phyloP scores from a whole-genome alignment of 805 yeast genomes.

The Ogataea sp. region DNA sequence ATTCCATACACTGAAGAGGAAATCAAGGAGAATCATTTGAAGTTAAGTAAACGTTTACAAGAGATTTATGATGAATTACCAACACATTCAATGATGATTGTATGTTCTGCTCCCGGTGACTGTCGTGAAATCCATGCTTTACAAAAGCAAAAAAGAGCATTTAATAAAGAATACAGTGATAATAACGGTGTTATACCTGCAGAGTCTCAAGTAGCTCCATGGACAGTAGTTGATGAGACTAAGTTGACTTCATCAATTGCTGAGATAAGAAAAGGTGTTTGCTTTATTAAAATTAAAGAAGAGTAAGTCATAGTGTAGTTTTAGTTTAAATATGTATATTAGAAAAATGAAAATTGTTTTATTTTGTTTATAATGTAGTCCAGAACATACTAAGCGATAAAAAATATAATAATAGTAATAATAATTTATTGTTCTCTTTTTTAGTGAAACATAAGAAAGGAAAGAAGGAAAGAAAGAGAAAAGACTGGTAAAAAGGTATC shows the following conservation, averaged over 20 bases:
- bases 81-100: conserved; percentile 46
- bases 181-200: not conserved
- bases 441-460: too few species aligned
- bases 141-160: conserved; percentile 33
- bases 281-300: not conserved
- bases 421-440: too few species aligned
- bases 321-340: too few species aligned
- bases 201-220: not conserved
- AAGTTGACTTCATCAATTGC: not conserved
- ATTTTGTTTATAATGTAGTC: too few species aligned
- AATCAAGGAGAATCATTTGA: conserved; percentile 4
- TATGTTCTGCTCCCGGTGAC: conserved; percentile 60
- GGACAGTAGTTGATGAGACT: not conserved
- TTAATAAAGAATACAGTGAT: conserved; percentile 25
- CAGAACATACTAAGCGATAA: not conserved
- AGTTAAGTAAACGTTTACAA: conserved; percentile 36
- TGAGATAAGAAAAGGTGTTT: not conserved
- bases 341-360: not conserved
- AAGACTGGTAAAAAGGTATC: not conserved
- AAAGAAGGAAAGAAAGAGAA: too few species aligned
- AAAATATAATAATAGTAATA: not conserved
- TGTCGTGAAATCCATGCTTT: conserved; percentile 41
- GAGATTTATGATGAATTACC: conserved; percentile 48
- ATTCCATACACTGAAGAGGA: too few species aligned
- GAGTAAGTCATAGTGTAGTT: too few species aligned